Evolutionary conservation across 2,329 filamentous ascomycete genomes (phyloP).

Genomic region (Herpotrichia juniperi): DNA sequence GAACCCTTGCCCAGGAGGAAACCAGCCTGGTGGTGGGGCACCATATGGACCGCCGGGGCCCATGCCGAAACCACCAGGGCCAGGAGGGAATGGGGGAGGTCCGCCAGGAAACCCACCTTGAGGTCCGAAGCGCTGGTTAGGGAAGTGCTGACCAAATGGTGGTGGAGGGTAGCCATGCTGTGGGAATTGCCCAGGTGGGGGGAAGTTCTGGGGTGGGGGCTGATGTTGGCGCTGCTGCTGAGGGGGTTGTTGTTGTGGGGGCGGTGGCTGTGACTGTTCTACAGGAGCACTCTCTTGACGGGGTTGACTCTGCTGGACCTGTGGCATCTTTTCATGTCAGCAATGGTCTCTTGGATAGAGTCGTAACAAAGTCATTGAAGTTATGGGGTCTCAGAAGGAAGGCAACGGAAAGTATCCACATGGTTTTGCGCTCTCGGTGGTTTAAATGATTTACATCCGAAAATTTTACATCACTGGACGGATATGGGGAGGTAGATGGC

Average conservation of each 20-base stretch:
- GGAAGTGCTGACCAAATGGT: constrained; percentile 51
- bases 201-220: constrained; percentile 46
- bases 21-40: constrained; percentile 73
- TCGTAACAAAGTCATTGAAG: constrained; percentile 16
- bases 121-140: constrained; percentile 51
- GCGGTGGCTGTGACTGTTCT: constrained; percentile 30
- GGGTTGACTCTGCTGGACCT: constrained; percentile 24
- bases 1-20: constrained; percentile 76
- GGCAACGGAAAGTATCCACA: constrained; percentile 99
- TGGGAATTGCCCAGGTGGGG: constrained; percentile 49
- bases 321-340: constrained; percentile 29
- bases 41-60: constrained; percentile 69
- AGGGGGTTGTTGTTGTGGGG: constrained; percentile 23
- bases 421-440: constrained; percentile 92
- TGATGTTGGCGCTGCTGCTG: constrained; percentile 35
- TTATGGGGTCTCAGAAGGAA: constrained; percentile 87
- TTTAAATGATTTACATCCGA: constrained; percentile 90
- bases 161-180: constrained; percentile 49
- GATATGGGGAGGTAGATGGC: constrained; percentile 14
- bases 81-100: constrained; percentile 55
- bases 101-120: constrained; percentile 53
- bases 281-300: constrained; percentile 7
- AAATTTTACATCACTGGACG: constrained; percentile 85
- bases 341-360: constrained; percentile 11
- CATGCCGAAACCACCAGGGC: constrained; percentile 68